Evolutionary conservation across 129 eudicot genomes (phyloP).

Genomic region (Artemisia annua): DNA sequence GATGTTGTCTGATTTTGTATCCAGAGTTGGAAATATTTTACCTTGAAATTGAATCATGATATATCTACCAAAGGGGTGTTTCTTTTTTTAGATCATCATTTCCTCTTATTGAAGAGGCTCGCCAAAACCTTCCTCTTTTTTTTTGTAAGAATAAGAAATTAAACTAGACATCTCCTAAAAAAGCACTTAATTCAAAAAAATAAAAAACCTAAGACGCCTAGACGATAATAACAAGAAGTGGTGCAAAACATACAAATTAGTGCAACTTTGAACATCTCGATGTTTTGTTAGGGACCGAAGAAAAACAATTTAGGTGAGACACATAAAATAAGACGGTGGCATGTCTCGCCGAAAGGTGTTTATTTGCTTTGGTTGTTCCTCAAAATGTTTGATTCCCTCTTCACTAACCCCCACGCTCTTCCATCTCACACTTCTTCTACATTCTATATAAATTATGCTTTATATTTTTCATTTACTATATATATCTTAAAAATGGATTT

Average conservation of each 20-base stretch:
- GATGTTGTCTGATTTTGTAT: no score
- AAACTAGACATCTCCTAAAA: neutral
- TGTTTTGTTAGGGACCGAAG: neutral
- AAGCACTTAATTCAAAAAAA: no score
- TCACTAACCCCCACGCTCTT: conserved; percentile 14
- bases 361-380: conserved; percentile 29
- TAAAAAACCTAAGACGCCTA: no score
- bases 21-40: no score
- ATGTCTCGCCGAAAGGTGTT: conserved; percentile 30
- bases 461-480: neutral
- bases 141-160: neutral
- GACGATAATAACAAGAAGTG: neutral
- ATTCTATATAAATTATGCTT: no score
- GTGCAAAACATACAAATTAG: neutral
- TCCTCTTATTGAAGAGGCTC: no score
- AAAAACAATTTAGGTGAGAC: conserved; percentile 9
- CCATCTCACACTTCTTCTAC: neutral
- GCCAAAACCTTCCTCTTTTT: neutral
- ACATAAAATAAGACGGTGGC: conserved; percentile 14
- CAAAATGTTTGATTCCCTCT: conserved; percentile 23
- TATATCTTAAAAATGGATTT: no score
- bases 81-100: no score
- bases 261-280: neutral
- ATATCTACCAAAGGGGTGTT: no score
- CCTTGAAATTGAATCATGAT: no score